Conservation (phyloP, 306 rosid genomes). For the cucumber (Cucumis sativus) region Cucumber_9930_V3 NC_026661.2:6296501-6297000, state of each 20-base stretch:
- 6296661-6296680: slow-evolving; percentile 52
- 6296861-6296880: slow-evolving; percentile 52
- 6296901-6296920: slow-evolving; percentile 46
- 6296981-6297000: slow-evolving; percentile 57
- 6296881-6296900: slow-evolving; percentile 33
- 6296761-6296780: slow-evolving; percentile 55
- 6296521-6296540: slow-evolving; percentile 20
- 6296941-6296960: background rate
- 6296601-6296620: slow-evolving; percentile 68
- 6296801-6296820: slow-evolving; percentile 63
- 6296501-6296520: background rate
- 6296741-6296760: slow-evolving; percentile 27
- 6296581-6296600: slow-evolving; percentile 26
- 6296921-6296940: slow-evolving; percentile 17
- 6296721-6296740: slow-evolving; percentile 57
- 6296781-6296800: slow-evolving; percentile 47
- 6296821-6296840: slow-evolving; percentile 41
- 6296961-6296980: slow-evolving; percentile 28
- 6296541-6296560: slow-evolving; percentile 52
- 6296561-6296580: slow-evolving; percentile 50
- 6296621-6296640: slow-evolving; percentile 35
- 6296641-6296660: slow-evolving; percentile 45
- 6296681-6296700: slow-evolving; percentile 71
- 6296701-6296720: slow-evolving; percentile 46
- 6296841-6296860: slow-evolving; percentile 57